Conservation (phyloP, 768 basidiomycete genomes). For the Tricholoma furcatifolium region DNA sequence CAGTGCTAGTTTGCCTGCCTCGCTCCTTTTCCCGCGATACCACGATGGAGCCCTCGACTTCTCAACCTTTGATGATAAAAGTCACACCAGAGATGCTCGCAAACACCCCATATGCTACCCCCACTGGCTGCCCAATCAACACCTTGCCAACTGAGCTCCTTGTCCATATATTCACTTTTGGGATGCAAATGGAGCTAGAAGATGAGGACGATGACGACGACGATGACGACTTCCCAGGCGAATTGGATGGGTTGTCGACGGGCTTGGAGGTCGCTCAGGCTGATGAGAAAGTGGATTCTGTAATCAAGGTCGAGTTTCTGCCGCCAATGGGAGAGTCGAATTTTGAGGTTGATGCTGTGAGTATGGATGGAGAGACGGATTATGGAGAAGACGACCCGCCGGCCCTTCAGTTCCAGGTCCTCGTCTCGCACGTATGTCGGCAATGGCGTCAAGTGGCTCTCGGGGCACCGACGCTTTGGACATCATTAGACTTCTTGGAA, state of each 20-base stretch:
- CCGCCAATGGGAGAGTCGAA: too few species aligned
- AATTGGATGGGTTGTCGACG: conserved; percentile 30
- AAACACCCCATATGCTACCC: conserved; percentile 50
- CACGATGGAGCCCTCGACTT: conserved; percentile 24
- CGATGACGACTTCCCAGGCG: conserved; percentile 34
- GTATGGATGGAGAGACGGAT: conserved; percentile 7
- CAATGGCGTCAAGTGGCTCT: conserved; percentile 58
- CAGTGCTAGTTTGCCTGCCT: background rate
- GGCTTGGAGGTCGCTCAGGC: conserved; percentile 25
- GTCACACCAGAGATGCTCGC: conserved; percentile 35
- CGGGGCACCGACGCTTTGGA: conserved; percentile 58
- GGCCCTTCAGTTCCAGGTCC: conserved; percentile 42
- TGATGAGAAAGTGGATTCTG: conserved; percentile 19
- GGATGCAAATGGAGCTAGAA: conserved; percentile 36
- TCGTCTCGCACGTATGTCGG: conserved; percentile 61
- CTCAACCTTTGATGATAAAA: conserved; percentile 29
- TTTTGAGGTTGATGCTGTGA: conserved; percentile 18
- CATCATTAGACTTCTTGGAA: conserved; percentile 38
- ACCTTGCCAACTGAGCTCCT: conserved; percentile 56
- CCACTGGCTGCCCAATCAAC: conserved; percentile 49
- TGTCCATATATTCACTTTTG: conserved; percentile 52
- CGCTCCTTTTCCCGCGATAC: conserved; percentile 18
- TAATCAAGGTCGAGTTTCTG: too few species aligned
- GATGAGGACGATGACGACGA: conserved; percentile 31
- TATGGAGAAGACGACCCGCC: conserved; percentile 12